phyloP scores from a whole-genome alignment of 1,284 basidiomycete genomes.

The Laetiporus sulphureus region DNA sequence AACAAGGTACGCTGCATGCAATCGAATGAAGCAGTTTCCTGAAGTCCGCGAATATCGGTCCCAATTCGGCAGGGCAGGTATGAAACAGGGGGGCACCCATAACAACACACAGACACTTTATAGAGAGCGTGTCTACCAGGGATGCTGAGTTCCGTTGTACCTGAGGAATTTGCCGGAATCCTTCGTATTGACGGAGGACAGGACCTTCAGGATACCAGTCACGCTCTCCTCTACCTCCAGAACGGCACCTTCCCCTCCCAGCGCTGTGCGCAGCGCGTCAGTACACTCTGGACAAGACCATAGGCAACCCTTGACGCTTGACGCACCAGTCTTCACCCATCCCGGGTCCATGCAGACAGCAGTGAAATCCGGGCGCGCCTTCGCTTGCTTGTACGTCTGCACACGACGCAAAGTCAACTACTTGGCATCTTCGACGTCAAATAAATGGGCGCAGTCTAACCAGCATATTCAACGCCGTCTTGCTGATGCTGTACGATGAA shows the following conservation, averaged over 20 bases:
- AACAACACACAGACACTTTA: too few relatives aligned
- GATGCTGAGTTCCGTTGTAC: slow-evolving; percentile 20
- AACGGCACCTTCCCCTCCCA: slow-evolving; percentile 27
- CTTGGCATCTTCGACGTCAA: too few relatives aligned
- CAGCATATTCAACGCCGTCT: slow-evolving; percentile 27
- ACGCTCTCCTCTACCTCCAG: slow-evolving; percentile 26
- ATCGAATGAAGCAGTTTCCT: too few relatives aligned
- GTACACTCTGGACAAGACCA: neutral
- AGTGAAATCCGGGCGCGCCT: slow-evolving; percentile 19
- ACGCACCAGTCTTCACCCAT: slow-evolving; percentile 28
- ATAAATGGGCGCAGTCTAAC: slow-evolving; percentile 13
- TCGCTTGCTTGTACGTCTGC: slow-evolving; percentile 29
- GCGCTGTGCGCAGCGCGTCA: slow-evolving; percentile 11
- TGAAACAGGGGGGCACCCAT: slow-evolving; percentile 4
- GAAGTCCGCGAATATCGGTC: too few relatives aligned
- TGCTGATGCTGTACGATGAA: slow-evolving; percentile 25
- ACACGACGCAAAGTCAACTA: too few relatives aligned
- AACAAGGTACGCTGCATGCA: too few relatives aligned
- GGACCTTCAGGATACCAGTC: slow-evolving; percentile 19
- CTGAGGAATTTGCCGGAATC: slow-evolving; percentile 27
- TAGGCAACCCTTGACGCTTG: neutral
- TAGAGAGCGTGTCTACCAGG: too few relatives aligned
- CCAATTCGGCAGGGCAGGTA: too few relatives aligned
- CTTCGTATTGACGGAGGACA: slow-evolving; percentile 15
- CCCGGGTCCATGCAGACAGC: slow-evolving; percentile 22